These are phyloP conservation scores for Crassisporium funariophilum DNA, from an alignment of 768 basidiomycete species.

Conservation along the genomic window DNA sequence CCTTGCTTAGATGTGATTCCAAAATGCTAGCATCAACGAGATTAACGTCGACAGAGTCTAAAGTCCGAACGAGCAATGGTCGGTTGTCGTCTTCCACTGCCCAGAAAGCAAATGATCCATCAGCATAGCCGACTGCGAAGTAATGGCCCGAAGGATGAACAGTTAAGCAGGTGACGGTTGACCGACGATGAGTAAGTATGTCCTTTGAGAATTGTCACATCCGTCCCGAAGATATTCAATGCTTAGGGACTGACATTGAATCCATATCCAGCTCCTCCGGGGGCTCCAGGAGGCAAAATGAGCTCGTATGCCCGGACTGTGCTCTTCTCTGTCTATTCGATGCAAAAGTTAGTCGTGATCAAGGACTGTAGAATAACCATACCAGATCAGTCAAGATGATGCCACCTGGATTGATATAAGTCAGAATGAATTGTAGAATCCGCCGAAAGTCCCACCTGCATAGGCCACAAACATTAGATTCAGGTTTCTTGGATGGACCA, in stretches of 20 bases:
- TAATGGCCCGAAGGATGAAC: slow-evolving; percentile 77
- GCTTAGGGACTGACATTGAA: slow-evolving; percentile 43
- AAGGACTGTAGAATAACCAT: not conserved
- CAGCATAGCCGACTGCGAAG: slow-evolving; percentile 79
- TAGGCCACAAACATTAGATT: slow-evolving; percentile 77
- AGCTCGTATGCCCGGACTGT: slow-evolving; percentile 68
- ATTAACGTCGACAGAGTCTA: slow-evolving; percentile 57
- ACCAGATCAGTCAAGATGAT: slow-evolving; percentile 63
- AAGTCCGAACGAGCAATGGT: slow-evolving; percentile 73
- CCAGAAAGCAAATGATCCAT: slow-evolving; percentile 86
- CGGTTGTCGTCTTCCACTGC: slow-evolving; percentile 75
- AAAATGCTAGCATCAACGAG: slow-evolving; percentile 50
- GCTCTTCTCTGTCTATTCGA: slow-evolving; percentile 45
- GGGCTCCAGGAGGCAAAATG: slow-evolving; percentile 75
- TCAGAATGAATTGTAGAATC: not conserved
- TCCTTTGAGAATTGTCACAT: slow-evolving; percentile 40
- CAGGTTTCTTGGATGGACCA: slow-evolving; percentile 72
- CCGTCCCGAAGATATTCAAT: not conserved
- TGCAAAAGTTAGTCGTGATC: not conserved
- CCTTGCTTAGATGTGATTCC: slow-evolving; percentile 39
- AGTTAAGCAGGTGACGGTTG: slow-evolving; percentile 68
- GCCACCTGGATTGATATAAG: slow-evolving; percentile 47
- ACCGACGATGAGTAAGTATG: slow-evolving; percentile 69
- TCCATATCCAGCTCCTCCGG: slow-evolving; percentile 71
- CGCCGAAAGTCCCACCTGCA: slow-evolving; percentile 47